phyloP scores from a whole-genome alignment of 1,284 basidiomycete genomes.

The Cystobasidium slooffiae region DNA sequence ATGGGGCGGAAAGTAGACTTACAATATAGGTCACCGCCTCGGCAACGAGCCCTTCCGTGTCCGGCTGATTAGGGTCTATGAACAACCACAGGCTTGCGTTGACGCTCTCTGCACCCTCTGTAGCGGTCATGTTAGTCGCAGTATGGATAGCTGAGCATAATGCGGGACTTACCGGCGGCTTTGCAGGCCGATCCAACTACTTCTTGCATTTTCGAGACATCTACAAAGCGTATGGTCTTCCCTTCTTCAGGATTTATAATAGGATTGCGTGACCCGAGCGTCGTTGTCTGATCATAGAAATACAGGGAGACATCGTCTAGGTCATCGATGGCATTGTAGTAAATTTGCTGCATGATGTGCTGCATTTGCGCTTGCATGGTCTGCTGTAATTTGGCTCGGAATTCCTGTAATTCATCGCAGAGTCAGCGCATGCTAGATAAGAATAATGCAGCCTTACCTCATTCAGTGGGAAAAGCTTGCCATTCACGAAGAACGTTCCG shows the following conservation, averaged over 20 bases:
- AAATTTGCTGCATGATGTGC: conserved; percentile 74
- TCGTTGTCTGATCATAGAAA: conserved; percentile 86
- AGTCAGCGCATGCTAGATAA: neutral
- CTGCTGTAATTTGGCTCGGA: conserved; percentile 68
- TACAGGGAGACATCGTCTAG: conserved; percentile 67
- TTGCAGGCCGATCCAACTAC: neutral
- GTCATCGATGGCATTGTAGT: conserved; percentile 67
- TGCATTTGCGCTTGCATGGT: conserved; percentile 68
- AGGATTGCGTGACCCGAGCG: conserved; percentile 70
- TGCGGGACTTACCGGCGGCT: neutral
- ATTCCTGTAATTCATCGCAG: conserved; percentile 62
- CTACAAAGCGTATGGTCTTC: conserved; percentile 63
- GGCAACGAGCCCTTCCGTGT: neutral
- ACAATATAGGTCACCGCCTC: neutral
- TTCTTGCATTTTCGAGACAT: conserved; percentile 46
- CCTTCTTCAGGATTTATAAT: conserved; percentile 66
- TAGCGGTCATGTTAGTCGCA: conserved; percentile 47
- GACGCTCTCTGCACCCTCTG: conserved; percentile 57
- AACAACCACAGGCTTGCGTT: conserved; percentile 42
- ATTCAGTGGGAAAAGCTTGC: conserved; percentile 72
- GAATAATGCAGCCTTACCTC: conserved; percentile 64
- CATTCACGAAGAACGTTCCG: conserved; percentile 76
- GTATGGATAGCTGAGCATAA: neutral
- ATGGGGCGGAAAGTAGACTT: neutral
- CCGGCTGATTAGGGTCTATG: neutral